phyloP scores from a whole-genome alignment of 805 yeast genomes.

The Scheffersomyces stipitis region DNA sequence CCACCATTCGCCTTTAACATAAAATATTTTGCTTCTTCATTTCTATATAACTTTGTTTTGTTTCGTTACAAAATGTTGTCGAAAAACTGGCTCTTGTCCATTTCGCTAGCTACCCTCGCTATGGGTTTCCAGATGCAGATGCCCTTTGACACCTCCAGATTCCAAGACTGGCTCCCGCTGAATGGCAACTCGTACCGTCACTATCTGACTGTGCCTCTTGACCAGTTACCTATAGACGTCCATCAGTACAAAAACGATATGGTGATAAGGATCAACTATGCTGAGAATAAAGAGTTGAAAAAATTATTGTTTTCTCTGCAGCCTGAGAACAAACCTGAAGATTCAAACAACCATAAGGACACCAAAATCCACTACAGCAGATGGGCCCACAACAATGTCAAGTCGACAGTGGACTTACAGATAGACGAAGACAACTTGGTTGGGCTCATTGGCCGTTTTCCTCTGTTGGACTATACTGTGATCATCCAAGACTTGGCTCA shows the following conservation, averaged over 20 bases:
- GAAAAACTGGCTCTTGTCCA: no score
- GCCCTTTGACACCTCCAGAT: slow-evolving; percentile 2
- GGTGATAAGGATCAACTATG: slow-evolving; percentile 45
- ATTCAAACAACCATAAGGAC: no score
- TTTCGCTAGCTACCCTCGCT: no score
- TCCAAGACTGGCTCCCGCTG: not conserved
- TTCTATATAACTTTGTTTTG: no score
- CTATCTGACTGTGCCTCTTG: slow-evolving; percentile 24
- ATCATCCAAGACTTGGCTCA: slow-evolving; percentile 60
- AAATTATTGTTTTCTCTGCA: slow-evolving; percentile 16
- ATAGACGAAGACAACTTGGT: slow-evolving; percentile 17
- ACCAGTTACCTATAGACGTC: slow-evolving; percentile 41
- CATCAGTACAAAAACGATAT: slow-evolving; percentile 39
- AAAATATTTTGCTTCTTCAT: no score
- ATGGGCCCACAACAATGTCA: slow-evolving; percentile 50
- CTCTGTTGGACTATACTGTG: slow-evolving; percentile 32
- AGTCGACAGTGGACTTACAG: slow-evolving; percentile 49
- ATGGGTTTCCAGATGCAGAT: slow-evolving; percentile 1
- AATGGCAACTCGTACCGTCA: slow-evolving; percentile 17
- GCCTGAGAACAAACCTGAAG: slow-evolving; percentile 1
- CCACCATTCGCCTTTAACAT: no score
- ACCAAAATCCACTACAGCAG: slow-evolving; percentile 18
- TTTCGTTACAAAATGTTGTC: no score
- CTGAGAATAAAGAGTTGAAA: slow-evolving; percentile 14
- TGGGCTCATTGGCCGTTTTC: slow-evolving; percentile 18